Conservation (phyloP, 177 flowering plant genomes). For the Vitis hybrid region DNA sequence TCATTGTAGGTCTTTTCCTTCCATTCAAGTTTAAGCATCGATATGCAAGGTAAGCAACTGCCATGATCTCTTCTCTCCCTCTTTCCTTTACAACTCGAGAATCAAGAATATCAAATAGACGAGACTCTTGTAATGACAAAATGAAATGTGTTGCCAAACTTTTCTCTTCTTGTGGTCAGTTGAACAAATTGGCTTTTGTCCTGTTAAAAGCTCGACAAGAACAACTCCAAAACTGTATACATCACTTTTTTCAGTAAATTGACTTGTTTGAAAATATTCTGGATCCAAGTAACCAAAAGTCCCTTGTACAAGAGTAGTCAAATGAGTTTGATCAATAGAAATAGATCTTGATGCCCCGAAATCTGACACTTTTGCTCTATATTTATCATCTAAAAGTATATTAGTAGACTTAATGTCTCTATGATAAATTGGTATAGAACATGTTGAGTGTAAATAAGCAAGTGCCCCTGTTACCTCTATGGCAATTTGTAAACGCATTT, state of each 20-base stretch:
- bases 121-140: not conserved
- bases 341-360: not conserved
- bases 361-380: not conserved
- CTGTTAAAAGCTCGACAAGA: constrained; percentile 4
- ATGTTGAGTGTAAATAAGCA: not conserved
- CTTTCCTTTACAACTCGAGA: not conserved
- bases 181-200: not conserved
- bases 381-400: not conserved
- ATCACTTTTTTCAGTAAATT: constrained; percentile 5
- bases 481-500: not conserved
- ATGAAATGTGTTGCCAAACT: not conserved
- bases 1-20: constrained; percentile 5
- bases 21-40: constrained; percentile 9
- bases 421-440: not conserved
- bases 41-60: constrained; percentile 1
- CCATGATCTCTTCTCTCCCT: not conserved
- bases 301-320: not conserved
- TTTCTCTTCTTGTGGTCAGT: not conserved
- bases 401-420: constrained; percentile 4
- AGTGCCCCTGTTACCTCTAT: not conserved
- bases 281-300: constrained; percentile 3
- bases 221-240: constrained; percentile 4
- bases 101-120: not conserved
- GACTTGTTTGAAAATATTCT: constrained; percentile 3
- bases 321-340: not conserved